Evolutionary conservation across 163 green algal genomes (phyloP), one percentile per base, ranked within the genome.

Genomic region (Picocystis sp.): DNA sequence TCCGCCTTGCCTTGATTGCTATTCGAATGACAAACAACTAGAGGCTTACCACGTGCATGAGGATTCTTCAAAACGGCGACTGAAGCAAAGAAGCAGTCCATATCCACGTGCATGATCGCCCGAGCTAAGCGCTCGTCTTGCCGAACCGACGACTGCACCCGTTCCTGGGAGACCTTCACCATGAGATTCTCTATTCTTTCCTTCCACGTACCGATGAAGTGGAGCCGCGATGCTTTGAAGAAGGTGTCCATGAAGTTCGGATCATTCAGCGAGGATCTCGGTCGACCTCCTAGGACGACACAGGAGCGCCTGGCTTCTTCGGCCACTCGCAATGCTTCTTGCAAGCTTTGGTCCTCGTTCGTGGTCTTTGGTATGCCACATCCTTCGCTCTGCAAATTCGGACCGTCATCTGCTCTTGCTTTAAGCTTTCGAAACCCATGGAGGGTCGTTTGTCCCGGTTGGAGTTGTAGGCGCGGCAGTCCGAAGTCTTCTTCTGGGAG

Each of bases 81-180:
- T 0, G 75, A 77, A 3, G 88, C 89, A 71, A 97, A 97, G 75
- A 97, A 96, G 65, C 79, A 91, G 71, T 97, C 89, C 84, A 97
- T 93, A 67, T 97, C 89, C n/a, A 97, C 43, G 56, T 97, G 89
- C 3, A 96, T 70, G 45, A 98, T 74, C 11, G 61, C 51, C 0
- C 82, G 71, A 38, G 76, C 63, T 3, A 23, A 14, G 13, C 3
- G 22, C 12, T 10, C 11, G 11, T 6, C 52, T 35, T 48, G 44
- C 42, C 15, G 3, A 1, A 11, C 17, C 17, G 14, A 8, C 22
- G 29, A 8, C 8, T 12, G 5, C 8, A 8, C 29, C 8, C 8
- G 29, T 8, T 38, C 29, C 8, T 38, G 29, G 29, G 29, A 38
- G 29, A 38, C 29, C 29, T 38, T 38, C 5, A 38, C 29, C 29